Evolutionary conservation across 306 rosid genomes (phyloP), one percentile per base, ranked within the genome.

Genomic region (Abrus precatorius): DNA sequence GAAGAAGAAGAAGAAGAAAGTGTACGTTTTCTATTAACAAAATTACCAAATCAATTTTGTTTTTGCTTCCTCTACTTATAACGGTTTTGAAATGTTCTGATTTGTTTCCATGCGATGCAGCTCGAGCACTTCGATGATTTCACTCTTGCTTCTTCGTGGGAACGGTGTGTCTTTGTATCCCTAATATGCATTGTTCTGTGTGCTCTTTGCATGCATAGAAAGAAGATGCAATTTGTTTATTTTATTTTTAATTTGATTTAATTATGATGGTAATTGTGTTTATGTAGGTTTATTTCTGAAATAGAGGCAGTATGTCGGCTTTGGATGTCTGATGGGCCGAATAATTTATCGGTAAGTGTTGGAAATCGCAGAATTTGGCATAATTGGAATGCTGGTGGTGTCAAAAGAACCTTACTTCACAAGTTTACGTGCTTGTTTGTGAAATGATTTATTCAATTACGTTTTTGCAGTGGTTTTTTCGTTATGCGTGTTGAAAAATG

Each of bases 111-210:
- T 63, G 69, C 41, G 38, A 45, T 76, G 85, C 93, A 95, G 99
- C 81, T 89, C 78, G 98, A 95, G 86, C 97, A 95, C 86, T 95
- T 95, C 53, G 98, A 93, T 76, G 99, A 95, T 87, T 95, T 95
- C 91, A 95, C 99, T 49, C 87, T 95, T 40, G 99, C 99, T 32
- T 91, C 99, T 59, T 85, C 98, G 14, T 95, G 99, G 99, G 99
- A 95, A 87, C 91, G 96, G 99, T 95, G 80, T 62, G 79, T 81
- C 20, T 33, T 48, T 68, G 52, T 67, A n/a, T 57, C 41, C 9
- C 49, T 45, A 20, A 14, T 57, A 52, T 68, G 5, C 81, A 60
- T 50, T 80, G 53, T 69, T 82, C 6, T 7, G 40, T 60, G 59
- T 45, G 30, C 50, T 77, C 11, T 64, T 43, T 56, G 33, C 30